Conservation (phyloP, 1,284 basidiomycete genomes). For the Naganishia cerealis region DNA sequence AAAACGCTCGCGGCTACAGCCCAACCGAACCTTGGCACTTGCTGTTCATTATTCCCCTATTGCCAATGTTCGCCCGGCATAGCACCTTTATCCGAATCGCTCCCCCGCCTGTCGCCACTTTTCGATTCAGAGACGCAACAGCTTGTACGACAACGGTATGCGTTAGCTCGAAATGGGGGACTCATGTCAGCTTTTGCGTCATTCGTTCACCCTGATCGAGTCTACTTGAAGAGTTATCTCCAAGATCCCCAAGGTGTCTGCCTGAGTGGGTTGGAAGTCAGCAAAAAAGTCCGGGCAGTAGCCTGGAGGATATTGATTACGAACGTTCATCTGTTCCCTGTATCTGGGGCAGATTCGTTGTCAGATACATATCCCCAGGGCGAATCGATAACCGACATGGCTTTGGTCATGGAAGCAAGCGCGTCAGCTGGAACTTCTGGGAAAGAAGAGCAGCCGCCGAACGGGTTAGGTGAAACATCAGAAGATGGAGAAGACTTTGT, state of each 20-base stretch:
- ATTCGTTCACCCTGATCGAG: constrained; percentile 44
- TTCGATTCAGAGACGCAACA: constrained; percentile 41
- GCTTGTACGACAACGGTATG: constrained; percentile 61
- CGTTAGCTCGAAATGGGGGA: constrained; percentile 27
- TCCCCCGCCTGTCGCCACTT: constrained; percentile 63
- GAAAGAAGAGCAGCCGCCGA: background rate
- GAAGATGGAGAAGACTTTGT: constrained; percentile 40
- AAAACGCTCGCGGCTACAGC: constrained; percentile 21
- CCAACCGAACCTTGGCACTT: constrained; percentile 33
- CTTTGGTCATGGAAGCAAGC: background rate
- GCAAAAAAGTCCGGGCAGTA: constrained; percentile 8
- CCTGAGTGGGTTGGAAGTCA: constrained; percentile 24
- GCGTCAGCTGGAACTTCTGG: background rate
- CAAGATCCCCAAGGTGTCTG: constrained; percentile 28
- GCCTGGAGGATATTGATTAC: constrained; percentile 20
- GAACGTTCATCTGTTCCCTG: constrained; percentile 14
- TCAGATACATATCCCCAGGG: constrained; percentile 6
- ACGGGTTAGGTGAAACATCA: constrained; percentile 43
- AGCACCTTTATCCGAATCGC: constrained; percentile 45
- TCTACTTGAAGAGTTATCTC: constrained; percentile 37
- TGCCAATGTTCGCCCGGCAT: constrained; percentile 38
- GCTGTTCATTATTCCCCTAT: constrained; percentile 48
- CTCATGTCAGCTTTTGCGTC: constrained; percentile 26
- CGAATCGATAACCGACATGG: background rate
- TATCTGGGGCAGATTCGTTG: background rate